phyloP scores from a whole-genome alignment of 176 grass and related monocot species.

The Avena sativa region DNA sequence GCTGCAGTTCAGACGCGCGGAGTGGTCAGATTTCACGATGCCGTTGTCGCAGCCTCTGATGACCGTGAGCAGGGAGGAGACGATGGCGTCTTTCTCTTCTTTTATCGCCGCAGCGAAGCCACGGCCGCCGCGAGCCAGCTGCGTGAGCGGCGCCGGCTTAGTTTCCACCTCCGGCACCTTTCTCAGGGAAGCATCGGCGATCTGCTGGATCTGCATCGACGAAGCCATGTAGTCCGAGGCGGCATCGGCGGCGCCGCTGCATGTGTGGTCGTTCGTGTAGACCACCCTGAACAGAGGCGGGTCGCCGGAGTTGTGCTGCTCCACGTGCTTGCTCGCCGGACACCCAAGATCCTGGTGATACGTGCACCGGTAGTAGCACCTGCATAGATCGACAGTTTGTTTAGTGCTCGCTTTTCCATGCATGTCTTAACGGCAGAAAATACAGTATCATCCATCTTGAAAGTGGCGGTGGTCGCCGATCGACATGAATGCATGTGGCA shows the following conservation, averaged over 20 bases:
- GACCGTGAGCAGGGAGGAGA: conserved; percentile 48
- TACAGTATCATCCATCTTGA: not conserved
- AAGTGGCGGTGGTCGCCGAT: not conserved
- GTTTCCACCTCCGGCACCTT: conserved; percentile 18
- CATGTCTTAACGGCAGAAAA: conserved; percentile 33
- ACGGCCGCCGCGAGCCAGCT: not conserved
- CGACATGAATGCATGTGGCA: conserved; percentile 46
- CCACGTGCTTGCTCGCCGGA: conserved; percentile 66
- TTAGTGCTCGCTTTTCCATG: conserved; percentile 49
- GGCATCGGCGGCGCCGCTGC: conserved; percentile 9
- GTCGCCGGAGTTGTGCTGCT: conserved; percentile 54
- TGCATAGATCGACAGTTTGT: conserved; percentile 33
- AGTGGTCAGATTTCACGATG: not conserved
- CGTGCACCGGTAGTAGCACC: conserved; percentile 71
- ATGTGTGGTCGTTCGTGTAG: conserved; percentile 60
- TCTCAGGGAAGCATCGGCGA: conserved; percentile 49
- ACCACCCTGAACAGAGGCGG: conserved; percentile 57
- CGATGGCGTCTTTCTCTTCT: conserved; percentile 43
- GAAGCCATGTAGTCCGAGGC: conserved; percentile 38
- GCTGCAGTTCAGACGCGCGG: not conserved
- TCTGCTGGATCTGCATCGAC: conserved; percentile 43
- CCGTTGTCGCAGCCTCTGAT: conserved; percentile 14
- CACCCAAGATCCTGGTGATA: conserved; percentile 61
- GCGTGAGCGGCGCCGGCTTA: conserved; percentile 25
- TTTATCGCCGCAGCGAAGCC: conserved; percentile 30